Percentiles rank a stretch among this genome's conserved stretches.
phyloP scores from a whole-genome alignment of 78 protist genomes.

The Paulinella micropora region DNA sequence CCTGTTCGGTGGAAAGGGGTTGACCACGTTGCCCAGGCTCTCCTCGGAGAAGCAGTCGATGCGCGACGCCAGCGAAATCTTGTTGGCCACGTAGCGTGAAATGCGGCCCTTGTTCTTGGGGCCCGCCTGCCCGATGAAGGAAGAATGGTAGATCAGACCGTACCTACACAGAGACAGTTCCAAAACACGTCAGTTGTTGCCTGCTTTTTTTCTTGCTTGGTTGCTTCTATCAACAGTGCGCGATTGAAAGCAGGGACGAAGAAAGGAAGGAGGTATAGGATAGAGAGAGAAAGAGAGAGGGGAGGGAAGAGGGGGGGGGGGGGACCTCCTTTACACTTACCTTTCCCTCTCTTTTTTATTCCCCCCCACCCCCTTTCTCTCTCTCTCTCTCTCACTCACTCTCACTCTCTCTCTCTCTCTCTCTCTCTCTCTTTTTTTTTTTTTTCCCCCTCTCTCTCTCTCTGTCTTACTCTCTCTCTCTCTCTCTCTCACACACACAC shows the following conservation, averaged over 20 bases:
- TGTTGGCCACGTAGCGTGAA: conserved; percentile 92
- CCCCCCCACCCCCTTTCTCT: no score
- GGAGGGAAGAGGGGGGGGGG: not conserved
- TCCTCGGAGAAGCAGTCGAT: conserved; percentile 73
- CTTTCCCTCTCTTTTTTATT: no score
- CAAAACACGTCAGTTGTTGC: conserved; percentile 69
- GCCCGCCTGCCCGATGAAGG: conserved; percentile 69
- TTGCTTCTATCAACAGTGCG: no score
- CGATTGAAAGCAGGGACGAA: not conserved
- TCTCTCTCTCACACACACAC: no score
- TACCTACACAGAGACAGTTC: no score
- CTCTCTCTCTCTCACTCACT: no score
- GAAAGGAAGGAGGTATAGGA: no score
- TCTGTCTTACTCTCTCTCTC: not conserved
- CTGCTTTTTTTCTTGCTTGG: no score
- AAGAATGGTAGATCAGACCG: conserved; percentile 88
- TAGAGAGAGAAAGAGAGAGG: no score
- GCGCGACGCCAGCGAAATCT: conserved; percentile 81
- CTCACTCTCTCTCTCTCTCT: not conserved
- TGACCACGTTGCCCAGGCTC: conserved; percentile 8
- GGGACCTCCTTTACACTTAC: no score
- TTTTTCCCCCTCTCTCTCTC: not conserved
- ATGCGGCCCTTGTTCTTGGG: conserved; percentile 91
- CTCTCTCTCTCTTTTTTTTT: not conserved
- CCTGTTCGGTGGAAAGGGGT: not conserved